Evolutionary conservation across 2,329 filamentous ascomycete genomes (phyloP), one percentile per base, ranked within the genome.

Genomic region (Chrysosporium keratinophilum): DNA sequence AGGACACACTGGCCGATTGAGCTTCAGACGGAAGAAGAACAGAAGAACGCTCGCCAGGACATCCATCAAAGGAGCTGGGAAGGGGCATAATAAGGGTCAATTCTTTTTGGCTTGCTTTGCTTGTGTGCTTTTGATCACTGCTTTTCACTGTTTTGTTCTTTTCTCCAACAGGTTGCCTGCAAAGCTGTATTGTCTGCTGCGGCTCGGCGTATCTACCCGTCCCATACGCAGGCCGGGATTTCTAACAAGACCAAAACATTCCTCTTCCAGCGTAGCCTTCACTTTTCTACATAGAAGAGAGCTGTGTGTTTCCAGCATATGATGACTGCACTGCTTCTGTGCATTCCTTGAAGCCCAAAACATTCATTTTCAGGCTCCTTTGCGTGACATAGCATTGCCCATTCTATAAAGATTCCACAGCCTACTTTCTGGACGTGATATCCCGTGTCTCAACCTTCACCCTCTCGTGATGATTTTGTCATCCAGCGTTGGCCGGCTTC

Each of bases 401-500:
- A 14, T 39, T 9, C 4, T 34, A 40, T 5, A 40, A 39, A 40
- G 20, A 15, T 48, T 20, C 40, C 35, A 23, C 23, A 10, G 2
- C 20, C 15, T 45, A 10, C 42, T 45, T 33, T 33, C 19, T 6
- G 10, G 14, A n/a, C 4, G 15, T 33, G 20, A 33, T 17, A 50
- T 57, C 57, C n/a, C 55, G 37, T 12, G 7, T 57, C 58, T 50
- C 53, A 44, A 45, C 43, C 19, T 53, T 34, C 46, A 43, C 19
- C 37, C 43, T 41, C n/a, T 33, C 40, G 47, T 56, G 49, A 55
- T 58, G 44, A 46, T 50, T 57, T 17, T 49, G 57, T 56, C 47
- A 53, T 56, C 57, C 57, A 54, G 57, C 59, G 71, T 63, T 47
- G 71, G 78, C 66, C 71, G 67, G 58, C 62, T 68, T 44, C 61